Evolutionary conservation across 2,329 filamentous ascomycete genomes (phyloP).

Genomic region (Colletotrichum sp.): DNA sequence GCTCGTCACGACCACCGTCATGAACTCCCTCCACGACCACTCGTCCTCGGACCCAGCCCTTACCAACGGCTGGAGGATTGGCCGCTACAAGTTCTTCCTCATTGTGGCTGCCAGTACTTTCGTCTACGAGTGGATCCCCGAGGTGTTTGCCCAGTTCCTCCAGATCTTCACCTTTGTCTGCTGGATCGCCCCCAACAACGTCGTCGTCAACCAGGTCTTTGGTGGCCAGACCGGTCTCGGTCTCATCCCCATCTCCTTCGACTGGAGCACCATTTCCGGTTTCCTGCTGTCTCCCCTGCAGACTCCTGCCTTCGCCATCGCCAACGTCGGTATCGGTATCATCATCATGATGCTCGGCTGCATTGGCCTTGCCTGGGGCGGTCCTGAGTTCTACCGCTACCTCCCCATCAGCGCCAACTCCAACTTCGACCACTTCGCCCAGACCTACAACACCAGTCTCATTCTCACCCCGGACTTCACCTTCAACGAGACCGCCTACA

Average conservation of each 20-base stretch:
- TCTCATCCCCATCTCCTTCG: slow-evolving; percentile 66
- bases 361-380: slow-evolving; percentile 56
- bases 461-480: slow-evolving; percentile 61
- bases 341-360: slow-evolving; percentile 56
- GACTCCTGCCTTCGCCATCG: slow-evolving; percentile 61
- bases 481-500: slow-evolving; percentile 66
- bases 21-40: slow-evolving; percentile 53
- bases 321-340: slow-evolving; percentile 59
- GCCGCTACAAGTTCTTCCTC: slow-evolving; percentile 69
- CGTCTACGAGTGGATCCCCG: slow-evolving; percentile 38
- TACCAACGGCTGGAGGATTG: slow-evolving; percentile 65
- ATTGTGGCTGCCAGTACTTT: slow-evolving; percentile 57
- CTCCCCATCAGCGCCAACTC: slow-evolving; percentile 55
- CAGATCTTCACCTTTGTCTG: slow-evolving; percentile 62
- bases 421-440: slow-evolving; percentile 68
- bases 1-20: slow-evolving; percentile 57
- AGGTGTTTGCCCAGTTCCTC: slow-evolving; percentile 28
- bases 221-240: slow-evolving; percentile 64
- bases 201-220: slow-evolving; percentile 68
- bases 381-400: slow-evolving; percentile 49
- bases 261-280: slow-evolving; percentile 53
- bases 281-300: slow-evolving; percentile 55
- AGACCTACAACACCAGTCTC: slow-evolving; percentile 61
- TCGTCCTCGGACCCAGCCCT: slow-evolving; percentile 51
- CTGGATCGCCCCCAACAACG: slow-evolving; percentile 65